Evolutionary conservation across 2,329 filamentous ascomycete genomes (phyloP).

Genomic region (Claviceps sp.): DNA sequence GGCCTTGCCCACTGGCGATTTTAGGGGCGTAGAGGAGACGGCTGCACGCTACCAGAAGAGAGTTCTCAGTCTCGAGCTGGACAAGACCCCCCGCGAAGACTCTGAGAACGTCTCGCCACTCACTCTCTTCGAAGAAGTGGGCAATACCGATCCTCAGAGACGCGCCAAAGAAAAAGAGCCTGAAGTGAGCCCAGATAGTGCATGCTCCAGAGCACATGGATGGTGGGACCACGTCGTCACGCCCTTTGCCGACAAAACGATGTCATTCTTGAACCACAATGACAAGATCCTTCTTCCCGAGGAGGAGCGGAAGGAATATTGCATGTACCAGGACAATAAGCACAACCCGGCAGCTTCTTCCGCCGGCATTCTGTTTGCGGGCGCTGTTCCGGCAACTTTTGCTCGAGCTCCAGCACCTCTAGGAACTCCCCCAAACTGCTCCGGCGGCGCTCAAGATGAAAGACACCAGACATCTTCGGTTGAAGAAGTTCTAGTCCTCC

Average conservation of each 20-base stretch:
- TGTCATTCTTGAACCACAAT: constrained; percentile 29
- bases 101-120: constrained; percentile 42
- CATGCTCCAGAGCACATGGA: constrained; percentile 46
- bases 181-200: constrained; percentile 31
- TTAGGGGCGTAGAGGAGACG: constrained; percentile 16
- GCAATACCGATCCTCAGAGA: constrained; percentile 26
- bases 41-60: constrained; percentile 14
- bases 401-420: constrained; percentile 24
- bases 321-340: constrained; percentile 15
- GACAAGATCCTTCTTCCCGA: constrained; percentile 19
- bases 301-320: constrained; percentile 23
- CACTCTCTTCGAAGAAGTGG: constrained; percentile 61
- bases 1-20: constrained; percentile 33
- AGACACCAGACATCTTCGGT: neutral
- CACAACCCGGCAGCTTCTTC: constrained; percentile 8
- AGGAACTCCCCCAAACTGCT: constrained; percentile 18
- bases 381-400: constrained; percentile 19
- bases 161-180: constrained; percentile 25
- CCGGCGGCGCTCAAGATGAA: constrained; percentile 6
- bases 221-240: constrained; percentile 72
- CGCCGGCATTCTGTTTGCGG: constrained; percentile 7
- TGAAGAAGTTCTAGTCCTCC: neutral
- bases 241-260: constrained; percentile 42
- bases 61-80: constrained; percentile 23
- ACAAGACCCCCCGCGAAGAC: constrained; percentile 24